Evolutionary conservation across 805 yeast genomes (phyloP), one percentile per base, ranked within the genome.

Genomic region (Barnettozyma wickerhamii): DNA sequence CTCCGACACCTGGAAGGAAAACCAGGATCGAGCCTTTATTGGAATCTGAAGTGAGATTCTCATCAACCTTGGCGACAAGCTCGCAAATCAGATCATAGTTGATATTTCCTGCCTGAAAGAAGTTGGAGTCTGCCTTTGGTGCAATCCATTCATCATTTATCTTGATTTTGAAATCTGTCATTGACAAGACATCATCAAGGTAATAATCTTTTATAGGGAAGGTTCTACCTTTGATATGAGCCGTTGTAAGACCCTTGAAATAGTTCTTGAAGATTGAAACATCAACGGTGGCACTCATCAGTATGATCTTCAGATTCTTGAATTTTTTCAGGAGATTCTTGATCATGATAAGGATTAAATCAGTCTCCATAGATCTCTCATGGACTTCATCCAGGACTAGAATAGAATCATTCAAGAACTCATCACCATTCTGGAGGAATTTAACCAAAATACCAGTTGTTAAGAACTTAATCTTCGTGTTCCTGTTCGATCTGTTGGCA

Each of bases 261-360:
- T 84, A 91, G 19, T 71, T 66, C 39, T 74, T 68, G 64, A 89
- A 91, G 31, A 75, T 68, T 9, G 71, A 69, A 1, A 81, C 73
- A 53, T 87, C 85, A 32, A 91, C 90, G 1, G 98, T 91, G 4
- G 98, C 98, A 56, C 95, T 84, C 97, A 93, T 91, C 37, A 93
- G 68, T 9, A 91, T 72, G 24, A 91, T 69, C 52, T 79, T 84
- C 43, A 90, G 58, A 1, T 77, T 71, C 36, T 68, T 70, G 33
- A 58, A 53, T 34, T 59, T 65, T 10, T 63, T 55, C 48, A 81
- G 52, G 5, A 88, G 64, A 29, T 72, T 72, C 52, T 86, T 89
- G 46, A 91, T 65, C 35, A 91, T 72, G 38, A 89, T 86, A 38
- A 91, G 66, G 29, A 91, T 67, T 42, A 90, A 79, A 60, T 91